Percentiles rank a stretch among this genome's conserved stretches.
Evolutionary conservation across 2,329 filamentous ascomycete genomes (phyloP).

Genomic region (Ceratocystis destructans): DNA sequence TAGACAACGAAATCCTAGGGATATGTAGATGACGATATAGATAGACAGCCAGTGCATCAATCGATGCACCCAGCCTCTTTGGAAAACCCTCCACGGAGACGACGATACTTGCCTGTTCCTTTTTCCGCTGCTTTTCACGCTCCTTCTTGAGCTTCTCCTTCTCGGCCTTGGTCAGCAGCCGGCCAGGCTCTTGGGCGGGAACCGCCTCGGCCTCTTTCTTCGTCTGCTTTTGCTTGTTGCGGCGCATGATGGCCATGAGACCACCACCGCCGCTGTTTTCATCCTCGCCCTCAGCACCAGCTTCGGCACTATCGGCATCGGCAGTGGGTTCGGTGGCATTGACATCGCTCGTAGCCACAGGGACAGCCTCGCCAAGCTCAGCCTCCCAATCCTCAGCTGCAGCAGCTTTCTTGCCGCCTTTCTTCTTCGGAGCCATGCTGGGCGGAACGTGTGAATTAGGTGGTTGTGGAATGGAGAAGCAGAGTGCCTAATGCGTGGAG

Average conservation of each 20-base stretch:
- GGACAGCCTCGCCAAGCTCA: conserved; percentile 68
- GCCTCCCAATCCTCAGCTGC: conserved; percentile 88
- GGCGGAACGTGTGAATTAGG: conserved; percentile 8
- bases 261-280: conserved; percentile 47
- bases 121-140: conserved; percentile 95
- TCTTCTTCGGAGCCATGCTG: conserved; percentile 86
- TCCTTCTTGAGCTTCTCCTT: conserved; percentile 98
- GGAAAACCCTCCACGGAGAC: not conserved
- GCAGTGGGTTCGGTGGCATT: conserved; percentile 20
- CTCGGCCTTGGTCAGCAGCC: conserved; percentile 89
- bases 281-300: conserved; percentile 40
- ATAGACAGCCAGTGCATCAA: no score
- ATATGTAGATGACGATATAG: not conserved
- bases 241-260: conserved; percentile 66
- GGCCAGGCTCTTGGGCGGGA: conserved; percentile 59
- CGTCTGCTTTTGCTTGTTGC: conserved; percentile 75
- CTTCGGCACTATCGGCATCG: conserved; percentile 33
- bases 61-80: no score
- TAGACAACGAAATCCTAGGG: not conserved
- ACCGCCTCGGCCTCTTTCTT: conserved; percentile 52
- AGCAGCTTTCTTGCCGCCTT: conserved; percentile 68
- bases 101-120: conserved; percentile 61
- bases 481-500: not conserved
- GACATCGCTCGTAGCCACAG: conserved; percentile 36
- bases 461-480: not conserved